Evolutionary conservation across 83 land plant genomes (phyloP).

Genomic region (Picea mariana): DNA sequence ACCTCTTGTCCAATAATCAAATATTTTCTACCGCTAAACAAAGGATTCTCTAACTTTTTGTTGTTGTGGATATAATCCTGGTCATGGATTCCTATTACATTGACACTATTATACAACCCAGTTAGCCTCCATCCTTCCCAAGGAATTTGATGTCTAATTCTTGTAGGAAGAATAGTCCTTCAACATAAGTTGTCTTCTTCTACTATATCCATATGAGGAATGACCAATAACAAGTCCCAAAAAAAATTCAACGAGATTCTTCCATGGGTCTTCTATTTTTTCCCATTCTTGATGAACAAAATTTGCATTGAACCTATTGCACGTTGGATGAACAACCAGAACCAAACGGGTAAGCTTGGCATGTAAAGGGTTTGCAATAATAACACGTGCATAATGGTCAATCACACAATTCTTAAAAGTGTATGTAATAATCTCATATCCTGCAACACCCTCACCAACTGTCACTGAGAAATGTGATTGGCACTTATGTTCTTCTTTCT

Average conservation of each 20-base stretch:
- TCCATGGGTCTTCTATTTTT: background rate
- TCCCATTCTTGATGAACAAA: background rate
- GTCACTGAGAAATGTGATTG: background rate
- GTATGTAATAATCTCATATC: background rate
- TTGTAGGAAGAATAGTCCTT: too few relatives aligned
- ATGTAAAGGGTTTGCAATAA: background rate
- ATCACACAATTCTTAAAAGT: background rate
- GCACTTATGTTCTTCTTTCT: background rate
- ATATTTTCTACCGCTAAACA: background rate
- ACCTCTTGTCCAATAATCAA: background rate
- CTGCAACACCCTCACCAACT: background rate
- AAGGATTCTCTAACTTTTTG: background rate
- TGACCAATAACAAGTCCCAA: too few relatives aligned
- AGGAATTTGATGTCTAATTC: too few relatives aligned
- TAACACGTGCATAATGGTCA: background rate
- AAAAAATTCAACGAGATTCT: too few relatives aligned
- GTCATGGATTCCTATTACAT: background rate
- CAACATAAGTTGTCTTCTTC: too few relatives aligned
- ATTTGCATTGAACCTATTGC: background rate
- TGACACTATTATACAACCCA: background rate
- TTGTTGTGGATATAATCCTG: background rate
- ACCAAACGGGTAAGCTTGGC: background rate
- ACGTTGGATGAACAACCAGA: background rate
- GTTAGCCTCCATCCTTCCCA: background rate
- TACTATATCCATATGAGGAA: too few relatives aligned